These are phyloP conservation scores for Magnaporthales sp. DNA, from an alignment of 2,329 filamentous ascomycete species.

Conservation along the genomic window DNA sequence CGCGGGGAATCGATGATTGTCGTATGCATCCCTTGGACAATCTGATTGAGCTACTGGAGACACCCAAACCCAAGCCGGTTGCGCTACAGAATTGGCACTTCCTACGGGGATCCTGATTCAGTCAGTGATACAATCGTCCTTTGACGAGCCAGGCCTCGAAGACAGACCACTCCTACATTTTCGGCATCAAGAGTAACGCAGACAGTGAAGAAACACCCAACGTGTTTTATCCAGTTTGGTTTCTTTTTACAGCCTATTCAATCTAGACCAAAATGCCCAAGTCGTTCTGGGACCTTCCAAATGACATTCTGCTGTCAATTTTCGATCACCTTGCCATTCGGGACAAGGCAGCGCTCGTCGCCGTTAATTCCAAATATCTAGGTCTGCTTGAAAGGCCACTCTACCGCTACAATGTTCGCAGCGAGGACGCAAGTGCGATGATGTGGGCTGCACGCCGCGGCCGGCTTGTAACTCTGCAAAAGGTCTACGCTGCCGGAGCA, in stretches of 20 bases:
- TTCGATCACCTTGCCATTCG: not conserved
- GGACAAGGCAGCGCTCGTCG: constrained; percentile 1
- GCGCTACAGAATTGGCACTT: not conserved
- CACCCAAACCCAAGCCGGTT: not conserved
- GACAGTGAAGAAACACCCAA: not conserved
- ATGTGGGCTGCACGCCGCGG: constrained; percentile 1
- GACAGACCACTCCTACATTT: not conserved
- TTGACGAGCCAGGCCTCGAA: not conserved
- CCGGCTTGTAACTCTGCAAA: not conserved
- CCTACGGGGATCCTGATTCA: not conserved
- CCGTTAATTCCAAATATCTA: not conserved
- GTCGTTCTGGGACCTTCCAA: not conserved
- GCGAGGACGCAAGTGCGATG: not conserved
- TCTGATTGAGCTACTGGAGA: not conserved
- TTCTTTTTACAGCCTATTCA: not conserved
- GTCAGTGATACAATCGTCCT: no score
- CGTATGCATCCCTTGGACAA: not conserved
- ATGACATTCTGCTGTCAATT: constrained; percentile 3
- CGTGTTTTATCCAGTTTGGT: not conserved
- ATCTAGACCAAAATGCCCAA: not conserved
- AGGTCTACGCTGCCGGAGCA: not conserved
- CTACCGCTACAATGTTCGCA: not conserved
- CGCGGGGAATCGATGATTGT: not conserved
- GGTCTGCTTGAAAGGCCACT: not conserved
- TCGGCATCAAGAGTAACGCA: not conserved